These are phyloP conservation scores for Botryotinia narcissicola DNA, from an alignment of 2,329 filamentous ascomycete genomes.

Conservation along the genomic window DNA sequence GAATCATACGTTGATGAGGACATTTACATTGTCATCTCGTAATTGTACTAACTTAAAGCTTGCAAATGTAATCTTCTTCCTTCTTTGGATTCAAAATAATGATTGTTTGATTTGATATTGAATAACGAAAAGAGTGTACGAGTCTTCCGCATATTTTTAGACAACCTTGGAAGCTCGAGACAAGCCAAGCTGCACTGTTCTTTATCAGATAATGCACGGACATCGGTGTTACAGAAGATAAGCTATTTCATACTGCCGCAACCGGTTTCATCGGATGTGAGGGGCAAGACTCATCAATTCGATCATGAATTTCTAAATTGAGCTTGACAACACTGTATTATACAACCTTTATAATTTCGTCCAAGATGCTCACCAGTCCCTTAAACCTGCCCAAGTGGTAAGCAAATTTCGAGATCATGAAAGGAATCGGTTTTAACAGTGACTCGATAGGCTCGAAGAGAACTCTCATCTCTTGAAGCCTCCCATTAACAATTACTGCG, in stretches of 20 bases:
- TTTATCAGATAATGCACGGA: background rate
- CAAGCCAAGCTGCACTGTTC: background rate
- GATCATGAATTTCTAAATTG: background rate
- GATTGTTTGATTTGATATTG: background rate
- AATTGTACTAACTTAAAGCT: background rate
- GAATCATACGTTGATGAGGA: background rate
- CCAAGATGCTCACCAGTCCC: constrained; percentile 33
- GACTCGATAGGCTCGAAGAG: constrained; percentile 70
- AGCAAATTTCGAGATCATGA: background rate
- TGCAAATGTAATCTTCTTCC: background rate
- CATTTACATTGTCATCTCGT: background rate
- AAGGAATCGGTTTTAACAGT: constrained; percentile 12
- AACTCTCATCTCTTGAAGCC: constrained; percentile 83
- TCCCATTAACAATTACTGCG: constrained; percentile 96
- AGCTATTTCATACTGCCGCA: background rate
- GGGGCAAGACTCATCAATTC: background rate
- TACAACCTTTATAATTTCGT: background rate
- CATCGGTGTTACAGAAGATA: background rate
- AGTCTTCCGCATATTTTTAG: background rate
- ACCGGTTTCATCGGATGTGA: background rate
- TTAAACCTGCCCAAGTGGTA: constrained; percentile 39
- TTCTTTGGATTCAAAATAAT: background rate
- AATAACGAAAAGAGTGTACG: background rate
- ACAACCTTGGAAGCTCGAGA: background rate
- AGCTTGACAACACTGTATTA: background rate